These are phyloP conservation scores for Leccinum pseudoinsigne DNA, from an alignment of 1,284 basidiomycete genomes.

Conservation along the genomic window DNA sequence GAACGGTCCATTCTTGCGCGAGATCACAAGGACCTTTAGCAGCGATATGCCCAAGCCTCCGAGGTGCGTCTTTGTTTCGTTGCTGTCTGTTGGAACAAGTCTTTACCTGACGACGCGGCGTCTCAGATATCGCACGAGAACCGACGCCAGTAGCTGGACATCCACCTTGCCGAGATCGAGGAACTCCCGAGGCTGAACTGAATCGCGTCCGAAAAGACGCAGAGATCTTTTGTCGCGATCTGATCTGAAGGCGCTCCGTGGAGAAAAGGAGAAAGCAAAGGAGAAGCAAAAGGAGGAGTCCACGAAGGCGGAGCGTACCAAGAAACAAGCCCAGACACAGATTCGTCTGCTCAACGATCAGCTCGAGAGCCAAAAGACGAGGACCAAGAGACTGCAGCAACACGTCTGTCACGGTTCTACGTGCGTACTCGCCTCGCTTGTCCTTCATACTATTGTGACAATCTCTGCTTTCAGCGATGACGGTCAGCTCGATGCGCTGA, in stretches of 20 bases:
- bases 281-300: constrained; percentile 40
- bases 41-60: constrained; percentile 58
- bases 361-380: constrained; percentile 55
- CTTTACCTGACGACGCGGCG: constrained; percentile 35
- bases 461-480: constrained; percentile 40
- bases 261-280: constrained; percentile 66
- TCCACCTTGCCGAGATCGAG: constrained; percentile 68
- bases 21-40: constrained; percentile 72
- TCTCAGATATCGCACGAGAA: constrained; percentile 70
- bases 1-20: constrained; percentile 65
- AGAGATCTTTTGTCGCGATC: constrained; percentile 71
- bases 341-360: constrained; percentile 67
- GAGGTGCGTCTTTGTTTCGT: constrained; percentile 47
- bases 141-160: constrained; percentile 69
- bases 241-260: constrained; percentile 54
- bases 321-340: constrained; percentile 66
- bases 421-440: constrained; percentile 44
- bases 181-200: constrained; percentile 73
- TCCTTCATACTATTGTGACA: background rate
- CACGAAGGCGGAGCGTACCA: constrained; percentile 51
- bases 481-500: constrained; percentile 55
- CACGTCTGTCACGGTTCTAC: constrained; percentile 50
- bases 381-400: constrained; percentile 43
- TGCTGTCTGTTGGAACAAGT: background rate
- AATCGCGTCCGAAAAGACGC: constrained; percentile 70